Conservation (phyloP, 805 yeast species). For the Candida chilensis region DNA sequence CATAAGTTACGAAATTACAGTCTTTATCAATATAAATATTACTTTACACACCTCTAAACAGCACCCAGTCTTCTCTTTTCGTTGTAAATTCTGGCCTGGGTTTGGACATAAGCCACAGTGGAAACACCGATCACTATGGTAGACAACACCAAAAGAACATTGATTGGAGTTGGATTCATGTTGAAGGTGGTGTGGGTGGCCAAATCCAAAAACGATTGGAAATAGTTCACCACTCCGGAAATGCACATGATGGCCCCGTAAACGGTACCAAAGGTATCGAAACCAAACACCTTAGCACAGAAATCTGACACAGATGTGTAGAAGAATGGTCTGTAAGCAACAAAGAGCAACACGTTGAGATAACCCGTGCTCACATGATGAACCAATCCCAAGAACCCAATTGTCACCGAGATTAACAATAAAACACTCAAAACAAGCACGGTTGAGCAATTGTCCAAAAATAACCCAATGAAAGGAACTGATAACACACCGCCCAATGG, state of each 20-base stretch:
- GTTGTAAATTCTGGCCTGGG: constrained; percentile 12
- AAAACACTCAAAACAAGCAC: constrained; percentile 30
- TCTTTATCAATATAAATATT: too few species aligned
- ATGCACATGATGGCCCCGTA: constrained; percentile 48
- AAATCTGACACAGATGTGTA: constrained; percentile 49
- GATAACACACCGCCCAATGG: constrained; percentile 50
- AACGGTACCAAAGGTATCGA: constrained; percentile 50
- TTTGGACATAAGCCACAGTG: constrained; percentile 27
- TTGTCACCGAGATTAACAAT: constrained; percentile 27
- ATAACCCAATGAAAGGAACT: constrained; percentile 43
- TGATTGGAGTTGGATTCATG: constrained; percentile 49
- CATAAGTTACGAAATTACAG: too few species aligned
- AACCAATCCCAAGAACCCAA: constrained; percentile 41
- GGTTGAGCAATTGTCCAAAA: constrained; percentile 40
- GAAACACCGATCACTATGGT: constrained; percentile 33
- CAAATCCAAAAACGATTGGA: constrained; percentile 36
- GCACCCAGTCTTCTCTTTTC: constrained; percentile 2
- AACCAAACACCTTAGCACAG: constrained; percentile 57
- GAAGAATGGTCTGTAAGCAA: constrained; percentile 47
- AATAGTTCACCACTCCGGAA: constrained; percentile 40
- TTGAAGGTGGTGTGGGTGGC: constrained; percentile 40
- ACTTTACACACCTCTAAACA: too few species aligned
- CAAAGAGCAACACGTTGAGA: constrained; percentile 36
- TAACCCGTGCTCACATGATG: constrained; percentile 30
- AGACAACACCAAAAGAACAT: constrained; percentile 23